phyloP scores from a whole-genome alignment of 2,329 filamentous ascomycete species.

The Pseudocercospora vitis region DNA sequence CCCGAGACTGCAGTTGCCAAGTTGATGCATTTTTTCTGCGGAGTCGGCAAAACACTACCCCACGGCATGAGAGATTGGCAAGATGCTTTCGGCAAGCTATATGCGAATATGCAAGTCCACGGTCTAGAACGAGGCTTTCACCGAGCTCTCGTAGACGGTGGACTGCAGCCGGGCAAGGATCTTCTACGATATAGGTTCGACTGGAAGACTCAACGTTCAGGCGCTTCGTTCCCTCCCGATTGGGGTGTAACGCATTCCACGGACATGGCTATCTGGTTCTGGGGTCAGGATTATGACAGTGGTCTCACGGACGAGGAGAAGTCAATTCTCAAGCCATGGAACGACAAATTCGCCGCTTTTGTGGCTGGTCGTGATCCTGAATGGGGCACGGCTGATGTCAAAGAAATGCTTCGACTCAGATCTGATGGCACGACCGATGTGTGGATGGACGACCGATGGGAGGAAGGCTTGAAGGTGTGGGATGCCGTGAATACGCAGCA shows the following conservation, averaged over 20 bases:
- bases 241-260: constrained; percentile 58
- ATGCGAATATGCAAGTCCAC: constrained; percentile 59
- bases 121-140: constrained; percentile 54
- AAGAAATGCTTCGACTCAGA: constrained; percentile 48
- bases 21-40: constrained; percentile 50
- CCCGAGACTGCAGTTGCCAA: constrained; percentile 46
- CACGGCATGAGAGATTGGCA: constrained; percentile 47
- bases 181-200: constrained; percentile 57
- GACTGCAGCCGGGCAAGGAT: constrained; percentile 44
- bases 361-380: constrained; percentile 43
- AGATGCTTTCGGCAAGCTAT: constrained; percentile 55
- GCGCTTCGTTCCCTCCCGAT: constrained; percentile 43
- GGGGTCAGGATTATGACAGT: constrained; percentile 47
- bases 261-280: constrained; percentile 58
- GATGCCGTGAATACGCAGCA: constrained; percentile 38
- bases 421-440: constrained; percentile 49
- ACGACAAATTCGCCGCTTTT: constrained; percentile 43
- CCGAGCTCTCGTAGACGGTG: constrained; percentile 45
- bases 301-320: constrained; percentile 49
- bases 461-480: constrained; percentile 53
- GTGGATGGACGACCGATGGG: constrained; percentile 49
- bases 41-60: constrained; percentile 40
- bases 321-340: constrained; percentile 41
- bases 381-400: constrained; percentile 42
- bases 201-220: constrained; percentile 52